A percentile compares a stretch with the other conserved stretches of the same genome.
These are phyloP conservation scores for Stevia rebaudiana DNA, from an alignment of 140 eudicot species.

Conservation along the genomic window DNA sequence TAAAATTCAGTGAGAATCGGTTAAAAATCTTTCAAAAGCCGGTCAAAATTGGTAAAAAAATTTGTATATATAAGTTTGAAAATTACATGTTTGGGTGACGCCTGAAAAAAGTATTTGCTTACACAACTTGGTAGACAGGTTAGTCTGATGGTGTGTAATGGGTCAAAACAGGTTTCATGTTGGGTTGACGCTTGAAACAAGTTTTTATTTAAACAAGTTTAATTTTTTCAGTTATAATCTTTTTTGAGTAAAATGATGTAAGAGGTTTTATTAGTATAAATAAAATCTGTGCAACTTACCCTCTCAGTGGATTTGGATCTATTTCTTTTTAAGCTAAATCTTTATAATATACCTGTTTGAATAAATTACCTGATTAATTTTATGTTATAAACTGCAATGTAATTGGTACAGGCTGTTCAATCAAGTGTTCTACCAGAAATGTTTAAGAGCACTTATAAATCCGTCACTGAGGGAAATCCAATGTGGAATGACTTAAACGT, in stretches of 20 bases:
- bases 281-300: not conserved
- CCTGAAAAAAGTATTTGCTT: no score
- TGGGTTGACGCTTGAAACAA: not conserved
- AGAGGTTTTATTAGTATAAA: not conserved
- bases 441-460: constrained; percentile 90
- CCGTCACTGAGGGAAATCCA: constrained; percentile 86
- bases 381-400: constrained; percentile 11
- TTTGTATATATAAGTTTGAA: no score
- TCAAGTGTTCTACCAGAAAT: constrained; percentile 91
- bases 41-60: no score
- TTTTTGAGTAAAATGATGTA: not conserved
- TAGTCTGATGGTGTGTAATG: not conserved
- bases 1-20: no score
- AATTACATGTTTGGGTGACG: no score
- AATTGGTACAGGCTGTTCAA: constrained; percentile 71
- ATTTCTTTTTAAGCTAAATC: no score
- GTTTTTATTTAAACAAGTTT: not conserved
- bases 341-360: no score
- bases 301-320: no score
- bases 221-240: not conserved
- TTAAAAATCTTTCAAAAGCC: no score
- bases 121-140: no score
- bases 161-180: not conserved
- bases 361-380: not conserved
- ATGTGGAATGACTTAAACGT: constrained; percentile 86